Evolutionary conservation across 257 asterid species (phyloP), one percentile per base, ranked within the genome.

Genomic region (Plantago elongata): DNA sequence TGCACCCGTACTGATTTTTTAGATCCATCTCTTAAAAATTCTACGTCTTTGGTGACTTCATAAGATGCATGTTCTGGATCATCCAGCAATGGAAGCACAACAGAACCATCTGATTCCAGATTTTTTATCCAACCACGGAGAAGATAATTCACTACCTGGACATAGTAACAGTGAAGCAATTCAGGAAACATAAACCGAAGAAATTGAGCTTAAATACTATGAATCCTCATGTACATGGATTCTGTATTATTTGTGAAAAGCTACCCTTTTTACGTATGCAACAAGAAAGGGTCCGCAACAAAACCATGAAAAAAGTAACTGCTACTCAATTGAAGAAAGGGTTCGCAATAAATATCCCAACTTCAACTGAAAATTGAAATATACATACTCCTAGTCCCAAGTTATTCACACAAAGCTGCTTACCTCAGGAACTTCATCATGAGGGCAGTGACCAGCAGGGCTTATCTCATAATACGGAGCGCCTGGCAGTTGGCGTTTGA

Each of bases 381-480:
- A 42, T 61, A 55, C 13, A 56, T n/a, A 30, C 12, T 15, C 46
- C 9, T 13, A 34, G 22, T n/a, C 12, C 11, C 47, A 14, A 13
- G 29, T 57, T 34, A 5, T 34, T 34, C 40, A 6, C 40, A 34
- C 40, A 34, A 34, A 34, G 40, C 40, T 34, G 54, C 40, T 1
- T 81, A 91, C 98, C 99, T 92, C 99, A 17, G 97, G 94, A 68
- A 92, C 97, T 77, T 92, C 99, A 58, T 92, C 97, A 64, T 89
- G 99, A 52, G 99, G 99, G 83, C 99, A 92, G 75, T 92, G 99
- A 64, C 97, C 99, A 44, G 97, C 96, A 0, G 97, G 99, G 66
- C 91, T 92, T 10, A 92, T 89, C 77, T 84, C 95, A 50, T 92
- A 92, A 64, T 83, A 92, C 40, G 97, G 95, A 70, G 88, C 93